phyloP scores from a whole-genome alignment of 176 grass and related monocot species.

The Cenchrus americanus region DNA sequence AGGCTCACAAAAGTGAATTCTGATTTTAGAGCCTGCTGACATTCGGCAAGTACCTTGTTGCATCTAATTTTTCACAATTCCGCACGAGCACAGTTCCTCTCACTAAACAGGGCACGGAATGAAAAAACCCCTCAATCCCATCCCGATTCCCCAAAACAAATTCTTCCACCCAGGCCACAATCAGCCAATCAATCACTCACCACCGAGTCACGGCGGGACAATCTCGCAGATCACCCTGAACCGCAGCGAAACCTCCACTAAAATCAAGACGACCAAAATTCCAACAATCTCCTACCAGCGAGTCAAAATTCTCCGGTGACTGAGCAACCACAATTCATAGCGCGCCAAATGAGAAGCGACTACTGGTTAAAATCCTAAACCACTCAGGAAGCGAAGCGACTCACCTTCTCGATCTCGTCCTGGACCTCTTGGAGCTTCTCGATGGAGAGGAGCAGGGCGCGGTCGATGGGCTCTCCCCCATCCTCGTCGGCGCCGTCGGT shows the following conservation, averaged over 20 bases:
- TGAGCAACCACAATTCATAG: not conserved
- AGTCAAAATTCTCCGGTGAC: not conserved
- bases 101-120: not conserved
- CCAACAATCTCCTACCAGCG: not conserved
- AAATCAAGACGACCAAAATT: not conserved
- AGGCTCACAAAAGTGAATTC: conserved; percentile 7
- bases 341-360: not conserved
- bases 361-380: not conserved
- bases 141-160: not conserved
- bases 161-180: not conserved
- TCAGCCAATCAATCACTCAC: not conserved
- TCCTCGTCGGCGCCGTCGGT: conserved; percentile 31
- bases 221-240: not conserved
- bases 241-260: not conserved
- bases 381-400: not conserved
- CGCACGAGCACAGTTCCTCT: not conserved
- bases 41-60: not conserved
- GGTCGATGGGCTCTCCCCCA: conserved; percentile 50
- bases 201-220: not conserved
- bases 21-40: not conserved
- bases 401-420: conserved; percentile 73
- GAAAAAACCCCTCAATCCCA: not conserved
- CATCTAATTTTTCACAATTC: not conserved
- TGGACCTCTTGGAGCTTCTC: conserved; percentile 72
- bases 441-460: conserved; percentile 48